Conservation (phyloP, 495 filamentous ascomycete genomes). For the Hypoxylon fuscum region DNA sequence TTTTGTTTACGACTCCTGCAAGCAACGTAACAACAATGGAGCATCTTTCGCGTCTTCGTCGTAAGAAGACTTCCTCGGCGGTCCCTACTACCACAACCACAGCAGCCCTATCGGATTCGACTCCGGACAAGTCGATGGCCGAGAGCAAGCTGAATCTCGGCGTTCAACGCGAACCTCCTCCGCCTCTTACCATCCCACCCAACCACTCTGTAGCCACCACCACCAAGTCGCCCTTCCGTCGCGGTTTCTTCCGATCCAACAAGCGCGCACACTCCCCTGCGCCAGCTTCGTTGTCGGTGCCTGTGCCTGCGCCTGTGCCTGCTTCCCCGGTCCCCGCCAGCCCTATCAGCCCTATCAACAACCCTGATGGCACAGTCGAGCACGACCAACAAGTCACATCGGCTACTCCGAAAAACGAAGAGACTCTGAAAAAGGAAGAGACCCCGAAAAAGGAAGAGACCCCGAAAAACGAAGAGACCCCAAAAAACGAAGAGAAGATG, state of each 20-base stretch:
- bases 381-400: slow-evolving; percentile 41
- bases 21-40: too few relatives aligned
- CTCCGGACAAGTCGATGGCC: slow-evolving; percentile 25
- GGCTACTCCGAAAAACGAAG: too few relatives aligned
- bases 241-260: slow-evolving; percentile 35
- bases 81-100: slow-evolving; percentile 7
- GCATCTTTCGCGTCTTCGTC: too few relatives aligned
- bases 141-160: slow-evolving; percentile 12
- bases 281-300: slow-evolving; percentile 42
- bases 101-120: slow-evolving; percentile 27
- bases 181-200: slow-evolving; percentile 33
- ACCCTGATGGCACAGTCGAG: slow-evolving; percentile 34
- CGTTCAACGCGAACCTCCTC: slow-evolving; percentile 20
- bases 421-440: too few relatives aligned
- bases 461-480: too few relatives aligned
- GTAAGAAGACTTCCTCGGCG: slow-evolving; percentile 17
- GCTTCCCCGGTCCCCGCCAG: too few relatives aligned
- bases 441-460: too few relatives aligned
- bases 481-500: slow-evolving; percentile 37
- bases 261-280: slow-evolving; percentile 56
- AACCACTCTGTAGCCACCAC: slow-evolving; percentile 7
- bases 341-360: too few relatives aligned
- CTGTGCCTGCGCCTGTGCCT: slow-evolving; percentile 43
- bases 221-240: slow-evolving; percentile 41
- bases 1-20: too few relatives aligned